Percentiles rank a stretch among this genome's conserved stretches.
Evolutionary conservation across 164 flowering plant genomes (phyloP).

Genomic region (Vitis vinifera): DNA sequence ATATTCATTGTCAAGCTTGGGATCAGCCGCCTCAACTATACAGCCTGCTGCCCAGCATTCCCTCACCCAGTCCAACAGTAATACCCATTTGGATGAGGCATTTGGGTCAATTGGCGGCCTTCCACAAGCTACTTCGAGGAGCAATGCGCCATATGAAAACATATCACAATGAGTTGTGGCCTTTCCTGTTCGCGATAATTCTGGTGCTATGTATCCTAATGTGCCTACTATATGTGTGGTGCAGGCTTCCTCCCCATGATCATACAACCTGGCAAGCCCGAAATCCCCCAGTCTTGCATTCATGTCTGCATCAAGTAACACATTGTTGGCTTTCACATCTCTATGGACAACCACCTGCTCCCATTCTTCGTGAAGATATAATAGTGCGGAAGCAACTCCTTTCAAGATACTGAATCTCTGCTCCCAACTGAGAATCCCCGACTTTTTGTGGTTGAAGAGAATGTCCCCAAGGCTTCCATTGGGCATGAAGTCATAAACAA

Average conservation of each 20-base stretch:
- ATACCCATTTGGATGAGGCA: not conserved
- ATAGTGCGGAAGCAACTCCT: constrained; percentile 17
- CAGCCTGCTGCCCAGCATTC: constrained; percentile 1
- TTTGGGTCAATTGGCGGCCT: not conserved
- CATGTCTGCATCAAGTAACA: not conserved
- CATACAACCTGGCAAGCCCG: constrained; percentile 2
- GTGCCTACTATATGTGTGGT: constrained; percentile 2
- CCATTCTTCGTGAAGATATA: constrained; percentile 4
- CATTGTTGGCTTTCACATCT: constrained; percentile 1
- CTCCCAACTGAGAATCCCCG: constrained; percentile 12
- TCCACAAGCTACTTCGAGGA: not conserved
- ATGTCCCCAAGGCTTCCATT: constrained; percentile 54
- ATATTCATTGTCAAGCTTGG: constrained; percentile 1
- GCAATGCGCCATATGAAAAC: not conserved
- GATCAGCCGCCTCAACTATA: constrained; percentile 4
- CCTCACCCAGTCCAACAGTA: constrained; percentile 6
- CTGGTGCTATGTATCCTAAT: not conserved
- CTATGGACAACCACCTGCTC: constrained; percentile 4
- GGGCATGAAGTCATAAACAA: constrained; percentile 62
- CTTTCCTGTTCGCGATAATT: not conserved
- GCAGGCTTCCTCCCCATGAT: not conserved
- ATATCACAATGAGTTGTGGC: not conserved
- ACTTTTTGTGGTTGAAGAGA: not conserved
- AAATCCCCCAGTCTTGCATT: constrained; percentile 3
- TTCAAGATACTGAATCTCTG: constrained; percentile 1